Evolutionary conservation across 2,329 filamentous ascomycete genomes (phyloP), one percentile per base, ranked within the genome.

Genomic region (Pseudogymnoascus sp.): DNA sequence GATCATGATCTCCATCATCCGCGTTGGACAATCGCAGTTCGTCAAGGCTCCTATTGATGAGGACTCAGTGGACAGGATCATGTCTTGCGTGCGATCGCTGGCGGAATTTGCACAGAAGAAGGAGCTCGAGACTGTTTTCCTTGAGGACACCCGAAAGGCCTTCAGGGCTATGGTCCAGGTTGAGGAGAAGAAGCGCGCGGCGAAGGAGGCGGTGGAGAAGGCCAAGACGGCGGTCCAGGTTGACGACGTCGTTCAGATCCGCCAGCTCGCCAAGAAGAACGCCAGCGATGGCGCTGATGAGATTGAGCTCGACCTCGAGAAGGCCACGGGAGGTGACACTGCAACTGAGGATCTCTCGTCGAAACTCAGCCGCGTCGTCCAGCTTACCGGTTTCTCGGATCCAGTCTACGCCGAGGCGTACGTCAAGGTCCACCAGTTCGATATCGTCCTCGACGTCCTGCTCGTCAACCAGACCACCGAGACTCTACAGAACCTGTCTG

Each of bases 361-460:
- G 62, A 99, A 99, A 78, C 86, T 99, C 66, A 97, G 89, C 79
- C 87, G 95, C 12, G 93, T 99, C 38, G 95, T 99, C 21, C 95
- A 99, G 76, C 84, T 99, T 53, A 99, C 95, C 16, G 95, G 95
- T 66, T 99, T 99, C 83, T 97, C 95, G 0, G 95, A 99, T 73
- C 89, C 95, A 1, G 95, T 99, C 12, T 99, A 99, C 71, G 95
- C 91, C n/a, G 95, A 99, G 78, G 95, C 95, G 4, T 99, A 99
- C 71, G 93, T 99, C 73, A 96, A 96, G 75, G 93, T 99, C 8
- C 93, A 97, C 75, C 95, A 99, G 75, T 99, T 99, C 73, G 95
- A 99, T 73, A 99, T 99, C 71, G 89, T 99, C 14, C 83, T 99
- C 25, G 95, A 99, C 72, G 95, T 99, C 7, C 84, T 99, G 2